Percentiles rank a stretch among this genome's conserved stretches.
Evolutionary conservation across 495 filamentous ascomycete genomes (phyloP).

Genomic region (Aspergillus baeticus): DNA sequence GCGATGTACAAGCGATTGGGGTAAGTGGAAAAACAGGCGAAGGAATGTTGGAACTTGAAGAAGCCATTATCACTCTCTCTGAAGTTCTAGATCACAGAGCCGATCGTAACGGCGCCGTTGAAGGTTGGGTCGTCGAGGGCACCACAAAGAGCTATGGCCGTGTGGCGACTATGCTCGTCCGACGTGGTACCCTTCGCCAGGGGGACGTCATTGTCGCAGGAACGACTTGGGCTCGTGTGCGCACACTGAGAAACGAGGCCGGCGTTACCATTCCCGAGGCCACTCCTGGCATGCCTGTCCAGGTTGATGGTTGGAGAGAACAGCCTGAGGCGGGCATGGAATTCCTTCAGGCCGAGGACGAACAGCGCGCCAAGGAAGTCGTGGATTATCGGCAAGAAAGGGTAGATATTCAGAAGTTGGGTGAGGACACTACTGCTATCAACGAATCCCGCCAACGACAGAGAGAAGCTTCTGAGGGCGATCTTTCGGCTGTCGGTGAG

Average conservation of each 20-base stretch:
- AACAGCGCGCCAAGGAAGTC: conserved; percentile 78
- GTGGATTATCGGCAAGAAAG: conserved; percentile 70
- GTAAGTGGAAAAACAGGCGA: conserved; percentile 93
- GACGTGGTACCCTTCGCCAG: conserved; percentile 75
- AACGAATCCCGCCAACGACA: conserved; percentile 66
- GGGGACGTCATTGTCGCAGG: conserved; percentile 91
- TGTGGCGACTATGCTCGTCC: conserved; percentile 85
- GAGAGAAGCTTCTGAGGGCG: conserved; percentile 31
- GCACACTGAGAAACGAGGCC: conserved; percentile 81
- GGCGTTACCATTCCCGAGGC: conserved; percentile 69
- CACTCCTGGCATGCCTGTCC: conserved; percentile 85
- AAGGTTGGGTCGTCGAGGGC: conserved; percentile 96
- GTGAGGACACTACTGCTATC: conserved; percentile 72
- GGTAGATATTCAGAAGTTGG: conserved; percentile 57
- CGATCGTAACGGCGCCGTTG: conserved; percentile 70
- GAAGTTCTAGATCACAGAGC: conserved; percentile 90
- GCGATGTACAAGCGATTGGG: conserved; percentile 86
- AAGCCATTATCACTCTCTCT: conserved; percentile 76
- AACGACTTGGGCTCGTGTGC: conserved; percentile 77
- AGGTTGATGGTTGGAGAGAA: conserved; percentile 92
- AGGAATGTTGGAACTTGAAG: conserved; percentile 90
- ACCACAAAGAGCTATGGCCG: conserved; percentile 83
- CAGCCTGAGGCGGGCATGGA: conserved; percentile 87
- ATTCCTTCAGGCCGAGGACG: conserved; percentile 76
- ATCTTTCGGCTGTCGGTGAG: conserved; percentile 25